A percentile compares a stretch with the other conserved stretches of the same genome.
Evolutionary conservation across 169 alveolate genomes (phyloP).

Genomic region (Theileria orientalis): DNA sequence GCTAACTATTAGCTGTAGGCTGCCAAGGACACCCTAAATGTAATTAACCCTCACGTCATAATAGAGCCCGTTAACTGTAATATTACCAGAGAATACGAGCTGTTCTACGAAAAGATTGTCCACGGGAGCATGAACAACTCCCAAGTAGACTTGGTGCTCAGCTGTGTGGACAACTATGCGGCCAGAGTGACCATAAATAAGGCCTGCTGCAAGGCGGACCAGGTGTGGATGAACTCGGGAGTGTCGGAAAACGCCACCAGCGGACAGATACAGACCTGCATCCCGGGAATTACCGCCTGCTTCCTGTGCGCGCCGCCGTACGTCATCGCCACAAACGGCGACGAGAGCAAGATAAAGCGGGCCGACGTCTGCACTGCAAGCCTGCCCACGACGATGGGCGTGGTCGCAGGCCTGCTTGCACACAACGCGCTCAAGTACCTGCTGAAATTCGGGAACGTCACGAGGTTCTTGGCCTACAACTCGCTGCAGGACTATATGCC

Average conservation of each 20-base stretch:
- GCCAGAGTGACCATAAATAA: constrained; percentile 94
- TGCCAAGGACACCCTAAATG: constrained; percentile 85
- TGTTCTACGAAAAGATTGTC: constrained; percentile 79
- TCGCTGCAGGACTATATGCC: constrained; percentile 90
- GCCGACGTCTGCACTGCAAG: constrained; percentile 95
- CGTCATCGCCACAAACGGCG: constrained; percentile 88
- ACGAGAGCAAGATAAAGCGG: constrained; percentile 87
- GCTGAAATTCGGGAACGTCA: constrained; percentile 87
- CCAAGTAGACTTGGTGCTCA: constrained; percentile 85
- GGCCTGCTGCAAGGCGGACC: constrained; percentile 89
- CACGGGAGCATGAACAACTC: constrained; percentile 76
- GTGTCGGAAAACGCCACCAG: constrained; percentile 94
- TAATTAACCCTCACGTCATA: constrained; percentile 90
- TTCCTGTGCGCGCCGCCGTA: constrained; percentile 94
- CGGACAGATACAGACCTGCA: constrained; percentile 91
- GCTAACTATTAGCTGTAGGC: constrained; percentile 71
- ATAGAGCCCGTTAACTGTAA: constrained; percentile 86
- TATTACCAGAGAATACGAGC: constrained; percentile 81
- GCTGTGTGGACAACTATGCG: constrained; percentile 95
- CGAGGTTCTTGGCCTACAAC: constrained; percentile 87
- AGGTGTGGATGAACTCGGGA: constrained; percentile 94
- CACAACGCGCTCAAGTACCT: constrained; percentile 90
- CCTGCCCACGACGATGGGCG: constrained; percentile 94
- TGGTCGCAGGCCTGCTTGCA: constrained; percentile 93
- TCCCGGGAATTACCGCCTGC: constrained; percentile 96